These are phyloP conservation scores for Strobilomyces dryophilus DNA, from an alignment of 768 basidiomycete species.

Conservation along the genomic window DNA sequence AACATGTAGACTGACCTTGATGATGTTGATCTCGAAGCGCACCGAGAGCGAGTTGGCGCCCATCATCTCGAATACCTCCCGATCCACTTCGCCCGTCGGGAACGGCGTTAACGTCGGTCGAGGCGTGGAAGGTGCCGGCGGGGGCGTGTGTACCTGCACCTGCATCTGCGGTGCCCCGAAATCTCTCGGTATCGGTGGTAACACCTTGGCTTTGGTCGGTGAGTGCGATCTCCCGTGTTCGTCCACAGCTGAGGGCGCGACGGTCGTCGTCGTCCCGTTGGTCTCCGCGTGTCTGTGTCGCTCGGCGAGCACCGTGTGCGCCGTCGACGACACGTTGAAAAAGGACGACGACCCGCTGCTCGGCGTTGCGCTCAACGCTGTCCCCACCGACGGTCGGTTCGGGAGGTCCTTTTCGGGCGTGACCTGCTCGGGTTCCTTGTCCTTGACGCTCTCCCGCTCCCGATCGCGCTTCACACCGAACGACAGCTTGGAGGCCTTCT, in stretches of 20 bases:
- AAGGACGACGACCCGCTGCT: constrained; percentile 82
- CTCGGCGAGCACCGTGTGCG: constrained; percentile 39
- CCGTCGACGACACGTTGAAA: constrained; percentile 71
- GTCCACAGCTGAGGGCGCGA: constrained; percentile 24
- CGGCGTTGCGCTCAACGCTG: constrained; percentile 49
- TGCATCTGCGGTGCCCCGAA: constrained; percentile 36
- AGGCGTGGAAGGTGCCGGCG: constrained; percentile 28
- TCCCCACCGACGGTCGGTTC: constrained; percentile 40
- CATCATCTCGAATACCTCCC: constrained; percentile 67
- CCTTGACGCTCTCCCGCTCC: constrained; percentile 40
- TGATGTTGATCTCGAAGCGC: constrained; percentile 94
- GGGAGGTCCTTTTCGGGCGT: constrained; percentile 45
- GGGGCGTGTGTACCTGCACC: constrained; percentile 4
- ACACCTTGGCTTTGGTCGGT: constrained; percentile 55
- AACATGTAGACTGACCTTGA: constrained; percentile 64
- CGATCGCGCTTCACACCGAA: constrained; percentile 60
- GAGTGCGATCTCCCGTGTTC: constrained; percentile 42
- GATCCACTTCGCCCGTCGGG: constrained; percentile 64
- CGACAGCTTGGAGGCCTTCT: constrained; percentile 76
- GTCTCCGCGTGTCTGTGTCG: constrained; percentile 25
- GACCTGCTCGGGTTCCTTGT: constrained; percentile 38
- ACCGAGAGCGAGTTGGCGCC: constrained; percentile 80
- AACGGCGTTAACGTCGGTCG: constrained; percentile 44
- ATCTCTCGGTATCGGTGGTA: constrained; percentile 82
- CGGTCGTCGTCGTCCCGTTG: constrained; percentile 20